Evolutionary conservation across 176 grass and related monocot genomes (phyloP).

Genomic region (Puya raimondii): DNA sequence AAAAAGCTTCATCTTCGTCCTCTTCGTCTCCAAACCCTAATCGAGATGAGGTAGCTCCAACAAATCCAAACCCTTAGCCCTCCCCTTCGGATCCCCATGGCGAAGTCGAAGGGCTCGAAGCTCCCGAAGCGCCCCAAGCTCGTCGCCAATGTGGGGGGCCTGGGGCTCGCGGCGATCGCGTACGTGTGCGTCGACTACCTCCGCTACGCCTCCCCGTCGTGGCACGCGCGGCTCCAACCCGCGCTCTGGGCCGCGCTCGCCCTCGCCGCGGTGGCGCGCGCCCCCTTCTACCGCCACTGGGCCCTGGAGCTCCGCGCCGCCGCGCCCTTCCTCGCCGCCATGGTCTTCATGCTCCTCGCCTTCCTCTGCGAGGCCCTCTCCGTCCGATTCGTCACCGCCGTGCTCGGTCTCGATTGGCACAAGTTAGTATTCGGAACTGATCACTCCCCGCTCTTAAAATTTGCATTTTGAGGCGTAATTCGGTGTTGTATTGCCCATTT

Average conservation of each 20-base stretch:
- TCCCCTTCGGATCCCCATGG: background rate
- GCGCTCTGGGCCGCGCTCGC: conserved; percentile 64
- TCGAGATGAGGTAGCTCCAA: no score
- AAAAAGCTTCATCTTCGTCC: no score
- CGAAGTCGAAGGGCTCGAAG: background rate
- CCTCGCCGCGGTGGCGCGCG: conserved; percentile 36
- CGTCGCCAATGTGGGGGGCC: conserved; percentile 11
- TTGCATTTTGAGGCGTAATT: conserved; percentile 2
- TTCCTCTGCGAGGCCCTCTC: conserved; percentile 71
- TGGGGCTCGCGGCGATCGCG: conserved; percentile 48
- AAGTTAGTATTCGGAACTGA: conserved; percentile 22
- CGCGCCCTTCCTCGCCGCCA: conserved; percentile 54
- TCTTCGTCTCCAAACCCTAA: no score
- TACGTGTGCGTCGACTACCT: conserved; percentile 85
- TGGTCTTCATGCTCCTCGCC: conserved; percentile 57
- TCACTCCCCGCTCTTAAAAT: background rate
- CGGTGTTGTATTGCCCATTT: background rate
- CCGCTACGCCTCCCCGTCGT: conserved; percentile 54
- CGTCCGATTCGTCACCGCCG: conserved; percentile 68
- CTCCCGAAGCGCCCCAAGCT: background rate
- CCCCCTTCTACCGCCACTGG: conserved; percentile 78
- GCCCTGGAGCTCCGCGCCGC: conserved; percentile 55
- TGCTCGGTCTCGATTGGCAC: conserved; percentile 80
- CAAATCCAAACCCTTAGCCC: background rate
- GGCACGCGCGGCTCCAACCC: conserved; percentile 63